Percentiles rank a stretch among this genome's conserved stretches.
These are phyloP conservation scores for Tulasnella sp. DNA, from an alignment of 768 basidiomycete genomes.

Conservation along the genomic window DNA sequence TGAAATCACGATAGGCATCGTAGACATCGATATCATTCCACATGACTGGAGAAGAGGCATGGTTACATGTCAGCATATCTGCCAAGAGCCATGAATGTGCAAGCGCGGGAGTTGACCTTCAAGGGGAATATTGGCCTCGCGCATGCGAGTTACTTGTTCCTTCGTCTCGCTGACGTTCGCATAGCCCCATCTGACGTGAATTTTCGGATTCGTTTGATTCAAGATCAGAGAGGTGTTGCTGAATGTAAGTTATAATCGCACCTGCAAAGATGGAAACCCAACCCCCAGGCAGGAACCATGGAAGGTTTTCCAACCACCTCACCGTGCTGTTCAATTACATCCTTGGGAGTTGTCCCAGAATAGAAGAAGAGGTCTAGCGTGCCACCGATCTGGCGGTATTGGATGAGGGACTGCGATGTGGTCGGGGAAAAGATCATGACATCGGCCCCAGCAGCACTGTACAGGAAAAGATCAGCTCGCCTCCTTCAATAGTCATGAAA, in stretches of 20 bases:
- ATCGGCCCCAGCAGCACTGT: background rate
- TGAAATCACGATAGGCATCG: conserved; percentile 57
- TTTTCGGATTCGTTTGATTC: too few relatives aligned
- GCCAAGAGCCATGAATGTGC: too few relatives aligned
- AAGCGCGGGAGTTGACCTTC: conserved; percentile 37
- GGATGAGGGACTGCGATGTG: conserved; percentile 59
- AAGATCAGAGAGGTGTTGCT: background rate
- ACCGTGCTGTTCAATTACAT: conserved; percentile 24
- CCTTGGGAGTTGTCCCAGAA: background rate
- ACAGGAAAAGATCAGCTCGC: too few relatives aligned
- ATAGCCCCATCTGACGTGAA: conserved; percentile 47
- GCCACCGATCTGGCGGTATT: conserved; percentile 48
- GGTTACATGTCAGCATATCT: background rate
- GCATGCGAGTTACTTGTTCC: conserved; percentile 45
- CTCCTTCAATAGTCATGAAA: too few relatives aligned
- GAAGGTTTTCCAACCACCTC: conserved; percentile 23
- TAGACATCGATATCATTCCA: conserved; percentile 75
- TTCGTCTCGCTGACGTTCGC: conserved; percentile 43
- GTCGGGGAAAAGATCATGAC: background rate
- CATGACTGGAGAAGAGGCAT: conserved; percentile 37
- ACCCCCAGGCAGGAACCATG: conserved; percentile 23
- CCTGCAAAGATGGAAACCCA: conserved; percentile 20
- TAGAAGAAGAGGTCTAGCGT: conserved; percentile 64
- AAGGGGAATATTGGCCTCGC: conserved; percentile 58
- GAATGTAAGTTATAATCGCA: background rate